These are phyloP conservation scores for Acarospora socialis DNA, from an alignment of 2,329 filamentous ascomycete genomes.

Conservation along the genomic window DNA sequence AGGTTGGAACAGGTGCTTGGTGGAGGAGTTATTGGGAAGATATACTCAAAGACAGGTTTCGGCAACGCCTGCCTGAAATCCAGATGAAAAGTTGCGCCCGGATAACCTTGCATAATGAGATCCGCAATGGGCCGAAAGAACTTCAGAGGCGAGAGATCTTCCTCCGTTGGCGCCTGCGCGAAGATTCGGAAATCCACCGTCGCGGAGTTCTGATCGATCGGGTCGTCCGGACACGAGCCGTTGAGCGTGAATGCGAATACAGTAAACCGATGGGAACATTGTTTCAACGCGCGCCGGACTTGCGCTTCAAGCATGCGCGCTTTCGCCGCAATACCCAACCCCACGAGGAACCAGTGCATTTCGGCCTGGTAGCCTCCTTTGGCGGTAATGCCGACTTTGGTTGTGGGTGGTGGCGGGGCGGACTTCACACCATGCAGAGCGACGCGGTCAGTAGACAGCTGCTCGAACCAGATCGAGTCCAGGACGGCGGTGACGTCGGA, in stretches of 20 bases:
- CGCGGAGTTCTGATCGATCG: slow-evolving; percentile 27
- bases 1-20: background rate
- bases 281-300: slow-evolving; percentile 25
- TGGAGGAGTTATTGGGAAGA: background rate
- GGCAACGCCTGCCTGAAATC: slow-evolving; percentile 23
- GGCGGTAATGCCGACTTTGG: slow-evolving; percentile 35
- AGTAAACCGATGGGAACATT: slow-evolving; percentile 21
- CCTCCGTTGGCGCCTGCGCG: slow-evolving; percentile 30
- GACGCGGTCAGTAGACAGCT: slow-evolving; percentile 34
- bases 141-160: slow-evolving; percentile 20
- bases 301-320: slow-evolving; percentile 32
- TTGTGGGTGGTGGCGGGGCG: slow-evolving; percentile 34
- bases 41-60: slow-evolving; percentile 22
- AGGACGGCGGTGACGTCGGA: slow-evolving; percentile 42
- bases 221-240: slow-evolving; percentile 18
- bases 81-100: slow-evolving; percentile 23
- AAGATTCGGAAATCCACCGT: slow-evolving; percentile 30
- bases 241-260: slow-evolving; percentile 19
- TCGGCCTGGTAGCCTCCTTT: slow-evolving; percentile 35
- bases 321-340: slow-evolving; percentile 32
- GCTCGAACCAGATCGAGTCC: slow-evolving; percentile 36
- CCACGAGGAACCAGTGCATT: slow-evolving; percentile 30
- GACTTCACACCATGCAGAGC: slow-evolving; percentile 30
- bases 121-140: slow-evolving; percentile 26
- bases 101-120: slow-evolving; percentile 28